A percentile compares a stretch with the other conserved stretches of the same genome.
Evolutionary conservation across 495 filamentous ascomycete genomes (phyloP).

Genomic region (Talaromyces ruber): DNA sequence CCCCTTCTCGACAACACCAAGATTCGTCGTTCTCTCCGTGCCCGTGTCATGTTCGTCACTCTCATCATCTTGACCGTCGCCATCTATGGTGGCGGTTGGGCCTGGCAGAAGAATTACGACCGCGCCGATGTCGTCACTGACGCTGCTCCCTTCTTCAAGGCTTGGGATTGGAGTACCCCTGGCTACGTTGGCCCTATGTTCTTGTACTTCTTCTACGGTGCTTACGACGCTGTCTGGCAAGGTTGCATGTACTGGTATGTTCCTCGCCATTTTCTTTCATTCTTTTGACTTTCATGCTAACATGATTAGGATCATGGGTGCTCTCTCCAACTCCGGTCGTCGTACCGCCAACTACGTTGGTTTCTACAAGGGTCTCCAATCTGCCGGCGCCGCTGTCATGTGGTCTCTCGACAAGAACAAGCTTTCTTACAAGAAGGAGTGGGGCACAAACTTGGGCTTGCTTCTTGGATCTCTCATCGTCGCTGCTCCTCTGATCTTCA

Average conservation of each 20-base stretch:
- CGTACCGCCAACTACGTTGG: slow-evolving; percentile 84
- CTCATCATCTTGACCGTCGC: slow-evolving; percentile 32
- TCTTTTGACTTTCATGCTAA: slow-evolving; percentile 14
- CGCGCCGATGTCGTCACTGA: slow-evolving; percentile 17
- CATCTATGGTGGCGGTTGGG: slow-evolving; percentile 45
- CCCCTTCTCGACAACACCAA: slow-evolving; percentile 30
- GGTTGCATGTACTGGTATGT: slow-evolving; percentile 74
- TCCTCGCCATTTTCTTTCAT: not conserved
- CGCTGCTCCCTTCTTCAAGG: no score
- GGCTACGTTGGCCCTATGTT: slow-evolving; percentile 43
- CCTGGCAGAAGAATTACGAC: slow-evolving; percentile 38
- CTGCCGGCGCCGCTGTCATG: slow-evolving; percentile 72
- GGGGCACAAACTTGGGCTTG: slow-evolving; percentile 54
- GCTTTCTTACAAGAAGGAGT: slow-evolving; percentile 46
- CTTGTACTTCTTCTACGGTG: slow-evolving; percentile 47
- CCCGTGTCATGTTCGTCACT: slow-evolving; percentile 26
- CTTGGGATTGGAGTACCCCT: slow-evolving; percentile 29
- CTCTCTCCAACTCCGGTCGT: slow-evolving; percentile 80
- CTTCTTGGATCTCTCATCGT: slow-evolving; percentile 57
- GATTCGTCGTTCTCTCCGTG: slow-evolving; percentile 31
- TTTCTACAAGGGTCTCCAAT: slow-evolving; percentile 91
- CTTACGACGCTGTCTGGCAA: slow-evolving; percentile 50
- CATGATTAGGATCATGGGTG: slow-evolving; percentile 65
- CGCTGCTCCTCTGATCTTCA: slow-evolving; percentile 63
- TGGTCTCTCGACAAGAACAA: slow-evolving; percentile 63